Evolutionary conservation across 805 yeast species (phyloP), one percentile per base, ranked within the genome.

Genomic region (Wickerhamomyces strasburgensis): DNA sequence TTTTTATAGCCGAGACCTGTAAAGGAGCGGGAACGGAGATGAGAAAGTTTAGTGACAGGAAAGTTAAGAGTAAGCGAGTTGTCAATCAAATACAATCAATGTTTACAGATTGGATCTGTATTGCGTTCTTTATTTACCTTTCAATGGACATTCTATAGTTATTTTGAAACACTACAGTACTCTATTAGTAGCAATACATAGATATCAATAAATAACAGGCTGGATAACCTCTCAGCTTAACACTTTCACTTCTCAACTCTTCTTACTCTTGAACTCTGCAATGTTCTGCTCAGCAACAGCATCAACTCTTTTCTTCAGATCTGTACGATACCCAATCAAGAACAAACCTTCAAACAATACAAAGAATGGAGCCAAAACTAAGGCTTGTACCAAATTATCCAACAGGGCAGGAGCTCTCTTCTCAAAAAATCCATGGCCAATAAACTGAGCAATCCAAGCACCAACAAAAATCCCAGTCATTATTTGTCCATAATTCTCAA

Each of bases 321-420:
- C 64, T 49, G 34, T 53, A 48, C 76, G 68, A 51, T 62, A 72
- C 0, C 96, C 96, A n/a, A 78, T 48, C 38, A 63, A 57, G 50
- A 86, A 85, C 11, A 84, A 69, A 3, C 81, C 52, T 57, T 93
- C 98, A 57, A 80, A 85, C 11, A 80, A 64, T 4, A 88, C 95
- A 56, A 90, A 89, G 53, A 75, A 87, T 1, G 98, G 98, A 1
- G 98, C 98, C 44, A 89, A 65, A 0, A 90, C 87, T 14, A 90
- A 57, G 5, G 97, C 93, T 54, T 88, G 97, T 5, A 80, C 62
- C 31, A 87, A 64, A 54, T 81, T 89, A 51, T 89, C 96, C 28
- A 86, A 57, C 35, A 90, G 60, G 0, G 98, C 96, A 0, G 98
- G 98, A 0, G 88, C 84, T 29, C 86, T 68, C 42, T 69, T 70